Evolutionary conservation across 495 filamentous ascomycete genomes (phyloP).

Genomic region (Hypoxylon intermedium): DNA sequence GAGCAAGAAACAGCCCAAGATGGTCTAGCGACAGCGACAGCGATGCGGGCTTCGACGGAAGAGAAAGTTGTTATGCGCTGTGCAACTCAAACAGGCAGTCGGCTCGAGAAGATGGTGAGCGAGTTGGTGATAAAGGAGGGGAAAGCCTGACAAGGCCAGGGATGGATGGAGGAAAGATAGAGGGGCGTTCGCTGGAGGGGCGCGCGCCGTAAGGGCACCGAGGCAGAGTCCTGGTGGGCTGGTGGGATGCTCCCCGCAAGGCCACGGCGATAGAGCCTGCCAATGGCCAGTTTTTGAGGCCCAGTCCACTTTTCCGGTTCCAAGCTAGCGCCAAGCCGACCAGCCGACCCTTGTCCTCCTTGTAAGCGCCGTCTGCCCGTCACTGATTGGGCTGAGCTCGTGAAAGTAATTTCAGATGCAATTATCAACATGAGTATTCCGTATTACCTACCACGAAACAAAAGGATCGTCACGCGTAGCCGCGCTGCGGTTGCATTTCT

Average conservation of each 20-base stretch:
- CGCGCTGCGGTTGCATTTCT: conserved; percentile 1
- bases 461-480: background rate
- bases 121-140: conserved; percentile 27
- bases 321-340: conserved; percentile 31
- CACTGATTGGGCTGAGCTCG: conserved; percentile 26
- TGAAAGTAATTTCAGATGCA: conserved; percentile 5
- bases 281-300: conserved; percentile 32
- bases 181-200: conserved; percentile 3
- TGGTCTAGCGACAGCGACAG: conserved; percentile 18
- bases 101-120: conserved; percentile 9
- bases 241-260: conserved; percentile 25
- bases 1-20: conserved; percentile 11
- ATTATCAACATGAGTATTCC: conserved; percentile 1
- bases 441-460: background rate
- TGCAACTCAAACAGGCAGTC: conserved; percentile 13
- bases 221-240: background rate
- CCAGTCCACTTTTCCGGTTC: conserved; percentile 25
- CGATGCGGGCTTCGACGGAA: conserved; percentile 1
- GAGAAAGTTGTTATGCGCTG: conserved; percentile 33
- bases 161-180: background rate
- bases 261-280: conserved; percentile 5
- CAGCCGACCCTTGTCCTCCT: conserved; percentile 17
- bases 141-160: conserved; percentile 5
- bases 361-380: conserved; percentile 35
- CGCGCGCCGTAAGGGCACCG: conserved; percentile 4